Conservation (phyloP, 345 rosid genomes). For the Tarenaya hassleriana region DNA sequence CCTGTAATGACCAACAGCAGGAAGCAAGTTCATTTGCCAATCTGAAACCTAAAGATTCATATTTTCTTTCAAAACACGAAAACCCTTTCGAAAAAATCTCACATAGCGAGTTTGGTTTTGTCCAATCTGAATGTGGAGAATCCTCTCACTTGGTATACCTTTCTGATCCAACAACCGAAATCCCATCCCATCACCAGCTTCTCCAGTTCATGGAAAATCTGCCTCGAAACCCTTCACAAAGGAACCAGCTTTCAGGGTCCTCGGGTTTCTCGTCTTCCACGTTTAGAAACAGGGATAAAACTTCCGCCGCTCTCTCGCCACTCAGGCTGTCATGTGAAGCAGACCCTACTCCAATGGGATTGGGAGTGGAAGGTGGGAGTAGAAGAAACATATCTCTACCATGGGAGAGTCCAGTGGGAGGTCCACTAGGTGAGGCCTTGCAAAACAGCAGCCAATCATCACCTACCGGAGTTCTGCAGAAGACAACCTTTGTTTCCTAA, state of each 20-base stretch:
- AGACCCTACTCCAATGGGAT: conserved; percentile 40
- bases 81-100: conserved; percentile 26
- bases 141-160: conserved; percentile 30
- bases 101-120: conserved; percentile 34
- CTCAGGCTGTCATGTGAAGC: conserved; percentile 45
- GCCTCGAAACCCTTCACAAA: conserved; percentile 39
- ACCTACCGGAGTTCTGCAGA: conserved; percentile 76
- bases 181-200: conserved; percentile 37
- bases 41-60: conserved; percentile 28
- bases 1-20: too few species aligned
- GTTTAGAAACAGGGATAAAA: conserved; percentile 5
- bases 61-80: conserved; percentile 34
- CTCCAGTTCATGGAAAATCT: conserved; percentile 60
- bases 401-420: conserved; percentile 54
- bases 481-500: conserved; percentile 38
- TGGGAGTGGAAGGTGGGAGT: conserved; percentile 23
- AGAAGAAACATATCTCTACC: conserved; percentile 39
- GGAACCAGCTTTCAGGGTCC: conserved; percentile 48
- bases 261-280: conserved; percentile 5
- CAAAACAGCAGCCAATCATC: conserved; percentile 45
- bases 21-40: not conserved
- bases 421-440: conserved; percentile 64
- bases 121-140: conserved; percentile 31
- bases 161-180: conserved; percentile 22
- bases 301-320: conserved; percentile 41